These are phyloP conservation scores for Bruguiera sexangula DNA, from an alignment of 345 rosid genomes.

Conservation along the genomic window DNA sequence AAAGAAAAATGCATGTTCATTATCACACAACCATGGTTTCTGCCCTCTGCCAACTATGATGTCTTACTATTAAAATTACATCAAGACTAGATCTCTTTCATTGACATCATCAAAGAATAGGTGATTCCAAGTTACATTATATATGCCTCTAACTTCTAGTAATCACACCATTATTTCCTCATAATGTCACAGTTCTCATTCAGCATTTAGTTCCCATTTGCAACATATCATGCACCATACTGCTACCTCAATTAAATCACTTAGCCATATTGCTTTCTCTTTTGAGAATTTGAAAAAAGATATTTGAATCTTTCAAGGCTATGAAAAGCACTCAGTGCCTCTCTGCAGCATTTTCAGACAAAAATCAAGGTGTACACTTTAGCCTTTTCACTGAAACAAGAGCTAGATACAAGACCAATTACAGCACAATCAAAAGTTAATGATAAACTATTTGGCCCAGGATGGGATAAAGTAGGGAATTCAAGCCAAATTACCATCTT, in stretches of 20 bases:
- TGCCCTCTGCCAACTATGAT: background rate
- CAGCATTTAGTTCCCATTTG: background rate
- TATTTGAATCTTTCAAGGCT: background rate
- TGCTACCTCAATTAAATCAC: no score
- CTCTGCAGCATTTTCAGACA: background rate
- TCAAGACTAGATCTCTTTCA: background rate
- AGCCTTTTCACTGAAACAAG: background rate
- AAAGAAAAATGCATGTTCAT: background rate
- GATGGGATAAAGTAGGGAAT: background rate
- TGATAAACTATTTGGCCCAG: background rate
- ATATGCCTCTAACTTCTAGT: no score
- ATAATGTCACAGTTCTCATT: background rate
- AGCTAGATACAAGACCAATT: background rate
- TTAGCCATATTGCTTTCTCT: no score
- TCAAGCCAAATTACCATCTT: constrained; percentile 64
- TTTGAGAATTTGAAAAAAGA: background rate
- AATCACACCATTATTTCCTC: background rate
- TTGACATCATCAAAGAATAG: background rate
- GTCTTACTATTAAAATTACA: background rate
- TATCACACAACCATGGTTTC: no score
- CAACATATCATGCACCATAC: background rate
- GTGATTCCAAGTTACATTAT: background rate
- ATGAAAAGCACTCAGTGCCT: background rate
- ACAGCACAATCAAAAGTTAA: background rate
- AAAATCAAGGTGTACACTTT: background rate